Conservation (phyloP, 2,329 filamentous ascomycete species). For the Botrytis elliptica region DNA sequence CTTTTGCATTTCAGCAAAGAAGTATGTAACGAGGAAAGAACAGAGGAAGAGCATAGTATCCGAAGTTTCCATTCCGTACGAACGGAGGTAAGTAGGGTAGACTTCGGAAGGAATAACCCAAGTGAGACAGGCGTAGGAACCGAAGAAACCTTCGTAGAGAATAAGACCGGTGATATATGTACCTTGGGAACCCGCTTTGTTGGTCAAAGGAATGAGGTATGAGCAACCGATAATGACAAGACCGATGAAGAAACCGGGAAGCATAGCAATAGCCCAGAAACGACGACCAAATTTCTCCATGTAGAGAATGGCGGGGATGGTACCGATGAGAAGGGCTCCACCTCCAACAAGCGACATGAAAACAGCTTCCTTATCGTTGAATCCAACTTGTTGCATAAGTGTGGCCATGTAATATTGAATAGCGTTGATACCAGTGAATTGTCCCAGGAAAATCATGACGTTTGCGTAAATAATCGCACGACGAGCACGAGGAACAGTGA, state of each 20-base stretch:
- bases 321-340: conserved; percentile 63
- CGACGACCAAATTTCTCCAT: conserved; percentile 73
- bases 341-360: conserved; percentile 77
- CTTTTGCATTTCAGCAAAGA: conserved; percentile 68
- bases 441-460: conserved; percentile 67
- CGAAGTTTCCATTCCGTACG: conserved; percentile 71
- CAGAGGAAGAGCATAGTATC: conserved; percentile 67
- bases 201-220: conserved; percentile 55
- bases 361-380: conserved; percentile 58
- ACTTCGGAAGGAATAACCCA: conserved; percentile 69
- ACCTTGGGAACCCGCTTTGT: conserved; percentile 52
- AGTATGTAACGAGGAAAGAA: conserved; percentile 73
- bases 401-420: conserved; percentile 72
- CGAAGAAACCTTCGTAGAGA: conserved; percentile 68
- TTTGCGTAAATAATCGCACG: conserved; percentile 66
- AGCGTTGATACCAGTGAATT: conserved; percentile 69
- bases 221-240: conserved; percentile 64
- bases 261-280: conserved; percentile 72
- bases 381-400: conserved; percentile 67
- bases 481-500: conserved; percentile 66
- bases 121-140: conserved; percentile 62
- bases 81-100: conserved; percentile 70
- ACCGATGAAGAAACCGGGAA: conserved; percentile 70
- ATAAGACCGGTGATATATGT: conserved; percentile 67
- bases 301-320: conserved; percentile 65